A percentile compares a stretch with the other conserved stretches of the same genome.
Evolutionary conservation across 345 rosid species (phyloP).

Genomic region (Geranium rotundifolium): DNA sequence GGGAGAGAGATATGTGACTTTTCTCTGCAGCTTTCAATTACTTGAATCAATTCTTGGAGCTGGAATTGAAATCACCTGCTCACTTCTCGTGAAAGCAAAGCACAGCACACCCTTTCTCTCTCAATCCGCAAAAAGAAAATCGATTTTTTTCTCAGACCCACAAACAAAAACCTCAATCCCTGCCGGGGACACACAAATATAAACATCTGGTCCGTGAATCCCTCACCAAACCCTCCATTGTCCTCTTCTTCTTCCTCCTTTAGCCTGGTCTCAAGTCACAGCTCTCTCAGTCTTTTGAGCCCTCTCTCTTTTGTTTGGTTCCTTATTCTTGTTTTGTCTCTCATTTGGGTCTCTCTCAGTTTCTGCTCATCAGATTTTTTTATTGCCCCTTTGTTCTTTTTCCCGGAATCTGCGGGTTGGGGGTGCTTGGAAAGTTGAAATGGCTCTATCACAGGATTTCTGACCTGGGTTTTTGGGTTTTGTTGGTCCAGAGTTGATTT

Average conservation of each 20-base stretch:
- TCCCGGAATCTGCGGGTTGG: constrained; percentile 9
- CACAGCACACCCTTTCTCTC: neutral
- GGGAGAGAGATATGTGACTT: neutral
- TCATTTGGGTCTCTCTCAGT: neutral
- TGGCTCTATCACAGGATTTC: constrained; percentile 14
- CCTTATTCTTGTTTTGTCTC: constrained; percentile 23
- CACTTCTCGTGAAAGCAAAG: constrained; percentile 55
- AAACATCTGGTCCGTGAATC: constrained; percentile 11
- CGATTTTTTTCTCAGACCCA: constrained; percentile 4
- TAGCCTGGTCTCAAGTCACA: constrained; percentile 1
- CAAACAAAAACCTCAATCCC: constrained; percentile 4
- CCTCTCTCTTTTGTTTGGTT: constrained; percentile 28
- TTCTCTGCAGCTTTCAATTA: constrained; percentile 37
- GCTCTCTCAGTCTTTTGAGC: constrained; percentile 5
- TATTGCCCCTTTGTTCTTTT: constrained; percentile 9
- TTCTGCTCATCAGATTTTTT: constrained; percentile 11
- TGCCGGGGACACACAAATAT: constrained; percentile 5
- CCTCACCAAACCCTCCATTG: neutral
- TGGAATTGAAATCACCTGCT: constrained; percentile 18
- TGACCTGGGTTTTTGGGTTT: constrained; percentile 19
- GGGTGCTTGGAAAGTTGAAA: neutral
- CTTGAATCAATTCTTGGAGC: constrained; percentile 5
- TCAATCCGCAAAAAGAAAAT: constrained; percentile 9
- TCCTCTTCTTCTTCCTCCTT: neutral
- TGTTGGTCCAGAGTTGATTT: constrained; percentile 11